Evolutionary conservation across 78 protist genomes (phyloP).

Genomic region (Dictyostelium intermedium): DNA sequence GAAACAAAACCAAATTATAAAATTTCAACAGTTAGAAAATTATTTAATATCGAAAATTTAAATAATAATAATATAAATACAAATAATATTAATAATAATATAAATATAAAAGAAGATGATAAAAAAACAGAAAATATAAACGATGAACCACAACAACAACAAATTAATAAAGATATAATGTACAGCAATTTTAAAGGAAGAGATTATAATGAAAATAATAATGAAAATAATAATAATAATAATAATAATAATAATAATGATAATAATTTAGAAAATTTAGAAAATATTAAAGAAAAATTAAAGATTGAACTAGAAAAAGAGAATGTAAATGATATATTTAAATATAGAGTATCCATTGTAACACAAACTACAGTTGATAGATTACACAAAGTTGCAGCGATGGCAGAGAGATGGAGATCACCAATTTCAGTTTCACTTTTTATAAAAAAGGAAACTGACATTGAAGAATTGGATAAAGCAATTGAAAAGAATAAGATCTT

Average conservation of each 20-base stretch:
- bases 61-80: background rate
- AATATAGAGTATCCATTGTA: constrained; percentile 24
- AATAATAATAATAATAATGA: background rate
- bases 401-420: constrained; percentile 54
- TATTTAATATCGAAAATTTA: background rate
- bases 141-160: too few species aligned
- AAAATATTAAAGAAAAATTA: background rate
- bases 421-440: constrained; percentile 55
- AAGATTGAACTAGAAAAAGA: background rate
- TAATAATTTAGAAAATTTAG: background rate
- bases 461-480: background rate
- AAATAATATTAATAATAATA: background rate
- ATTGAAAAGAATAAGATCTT: background rate
- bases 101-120: background rate
- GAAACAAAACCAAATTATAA: constrained; percentile 4
- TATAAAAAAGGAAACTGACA: constrained; percentile 1
- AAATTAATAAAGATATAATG: background rate
- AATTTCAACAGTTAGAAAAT: background rate
- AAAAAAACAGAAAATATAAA: background rate
- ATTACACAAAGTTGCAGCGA: constrained; percentile 16
- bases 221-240: too few species aligned
- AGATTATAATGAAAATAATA: background rate
- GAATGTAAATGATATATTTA: background rate
- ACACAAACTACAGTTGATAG: constrained; percentile 70
- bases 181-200: background rate